These are phyloP conservation scores for Alternaria consortialis DNA, from an alignment of 2,329 filamentous ascomycete species.

Conservation along the genomic window DNA sequence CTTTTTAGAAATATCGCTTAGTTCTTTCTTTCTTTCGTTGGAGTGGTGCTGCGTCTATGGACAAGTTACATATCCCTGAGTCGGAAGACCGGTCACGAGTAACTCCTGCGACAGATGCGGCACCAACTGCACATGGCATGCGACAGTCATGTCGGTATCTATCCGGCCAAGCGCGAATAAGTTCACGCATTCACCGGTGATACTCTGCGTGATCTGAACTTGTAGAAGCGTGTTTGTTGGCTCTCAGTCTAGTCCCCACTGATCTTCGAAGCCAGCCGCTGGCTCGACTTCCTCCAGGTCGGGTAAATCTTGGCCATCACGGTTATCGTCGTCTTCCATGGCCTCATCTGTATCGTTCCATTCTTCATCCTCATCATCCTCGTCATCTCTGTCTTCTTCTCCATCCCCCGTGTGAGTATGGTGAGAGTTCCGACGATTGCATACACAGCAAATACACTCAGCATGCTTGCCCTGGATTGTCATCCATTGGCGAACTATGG, in stretches of 20 bases:
- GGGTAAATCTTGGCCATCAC: not conserved
- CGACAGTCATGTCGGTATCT: not conserved
- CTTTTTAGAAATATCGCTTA: not conserved
- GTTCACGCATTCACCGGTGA: not conserved
- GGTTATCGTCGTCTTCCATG: not conserved
- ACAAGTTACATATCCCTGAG: not conserved
- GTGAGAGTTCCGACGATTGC: not conserved
- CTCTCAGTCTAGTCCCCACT: not conserved
- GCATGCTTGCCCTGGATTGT: not conserved
- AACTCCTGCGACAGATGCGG: not conserved
- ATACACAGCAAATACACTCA: slow-evolving; percentile 13
- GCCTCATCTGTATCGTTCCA: no score
- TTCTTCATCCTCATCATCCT: no score
- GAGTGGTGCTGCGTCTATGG: not conserved
- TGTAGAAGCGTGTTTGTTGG: not conserved
- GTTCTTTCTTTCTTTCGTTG: not conserved
- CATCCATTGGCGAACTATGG: slow-evolving; percentile 5
- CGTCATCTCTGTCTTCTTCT: not conserved
- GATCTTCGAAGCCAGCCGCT: not conserved
- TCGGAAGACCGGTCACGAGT: not conserved
- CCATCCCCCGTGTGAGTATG: not conserved
- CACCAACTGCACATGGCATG: not conserved
- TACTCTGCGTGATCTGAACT: not conserved
- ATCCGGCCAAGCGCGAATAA: not conserved
- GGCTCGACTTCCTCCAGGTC: not conserved